Percentiles rank a stretch among this genome's conserved stretches.
Evolutionary conservation across 352 stramenopile genomes (phyloP).

Genomic region (Albugo laibachii): DNA sequence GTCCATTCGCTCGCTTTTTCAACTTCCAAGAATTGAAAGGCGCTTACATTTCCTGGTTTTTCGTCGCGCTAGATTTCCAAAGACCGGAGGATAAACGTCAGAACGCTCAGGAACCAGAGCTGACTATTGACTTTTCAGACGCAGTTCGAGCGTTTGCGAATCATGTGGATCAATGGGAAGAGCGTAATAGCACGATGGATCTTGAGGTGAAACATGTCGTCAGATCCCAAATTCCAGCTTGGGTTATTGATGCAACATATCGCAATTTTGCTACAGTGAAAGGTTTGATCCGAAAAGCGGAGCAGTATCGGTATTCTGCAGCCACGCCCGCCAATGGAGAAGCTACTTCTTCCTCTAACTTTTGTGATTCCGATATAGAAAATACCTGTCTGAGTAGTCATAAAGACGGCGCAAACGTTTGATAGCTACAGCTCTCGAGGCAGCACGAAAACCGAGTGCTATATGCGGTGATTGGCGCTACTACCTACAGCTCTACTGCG

Average conservation of each 20-base stretch:
- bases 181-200: constrained; percentile 57
- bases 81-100: constrained; percentile 6
- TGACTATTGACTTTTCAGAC: constrained; percentile 38
- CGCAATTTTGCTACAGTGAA: too few species aligned
- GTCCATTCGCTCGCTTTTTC: constrained; percentile 72
- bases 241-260: constrained; percentile 19
- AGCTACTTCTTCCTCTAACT: too few species aligned
- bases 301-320: too few species aligned
- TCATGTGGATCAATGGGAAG: constrained; percentile 57
- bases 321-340: too few species aligned
- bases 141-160: constrained; percentile 60
- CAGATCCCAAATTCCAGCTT: constrained; percentile 27
- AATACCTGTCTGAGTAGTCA: too few species aligned
- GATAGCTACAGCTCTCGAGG: too few species aligned
- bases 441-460: too few species aligned
- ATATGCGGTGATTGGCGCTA: too few species aligned
- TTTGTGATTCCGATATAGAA: too few species aligned
- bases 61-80: constrained; percentile 52
- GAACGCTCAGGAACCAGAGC: constrained; percentile 3
- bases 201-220: constrained; percentile 57
- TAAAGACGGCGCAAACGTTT: too few species aligned
- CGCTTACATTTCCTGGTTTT: constrained; percentile 34
- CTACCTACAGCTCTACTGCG: too few species aligned
- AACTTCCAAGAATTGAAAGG: constrained; percentile 18
- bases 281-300: too few species aligned